Base-by-base conservation (phyloP, 108 stramenopile genomes). In the Aurantiochytrium sp. region DNA sequence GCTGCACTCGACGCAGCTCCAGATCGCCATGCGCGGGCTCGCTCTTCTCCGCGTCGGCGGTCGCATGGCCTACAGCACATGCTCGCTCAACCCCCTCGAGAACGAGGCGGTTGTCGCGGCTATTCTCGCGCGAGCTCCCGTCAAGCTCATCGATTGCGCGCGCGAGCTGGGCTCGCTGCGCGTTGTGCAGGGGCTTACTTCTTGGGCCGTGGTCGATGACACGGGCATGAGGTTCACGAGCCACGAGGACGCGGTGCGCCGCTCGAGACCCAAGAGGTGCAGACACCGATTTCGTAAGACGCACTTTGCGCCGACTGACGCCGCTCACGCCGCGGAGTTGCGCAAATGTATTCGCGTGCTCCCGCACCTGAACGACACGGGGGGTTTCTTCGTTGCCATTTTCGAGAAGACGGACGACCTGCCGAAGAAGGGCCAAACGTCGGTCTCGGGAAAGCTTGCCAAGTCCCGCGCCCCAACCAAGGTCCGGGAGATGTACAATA, bases 381-480 rank as follows among this genome's bases (percentile, higher is more conserved):
- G 98, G 48, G 99, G 98, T 3, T 99, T 99, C 90, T 99, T 98
- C 88, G 97, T 98, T 59, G 95, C 97, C 4, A 86, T 98, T 5
- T 89, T 99, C n/a, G 93, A 92, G 68, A 97, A 97, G 89, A 92
- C 94, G 48, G 39, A 19, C 3, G 59, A 52, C 50, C 50, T 19
- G 59, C 19, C 10, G 27, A 21, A 54, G 21, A 54, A 54, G 53
- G 21, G 53, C 17, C 32, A 15, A 27, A 27, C 27, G 59, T 34
- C 59, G 10, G 24, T 12, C 8, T 65, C 34, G 59, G 19, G 10
- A 65, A 4, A 65, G 24, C 50, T 15, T 52, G 50, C 50, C 50
- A 52, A 52, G 50, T 15, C 8, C n/a, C n/a, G n/a, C n/a, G n/a
- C n/a, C 53, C 53, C 17, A 54, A 54, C 17, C 17, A 54, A 54